Base-by-base conservation (phyloP, 352 stramenopile genomes). In the Globisporangium rhizosaccharum region DNA sequence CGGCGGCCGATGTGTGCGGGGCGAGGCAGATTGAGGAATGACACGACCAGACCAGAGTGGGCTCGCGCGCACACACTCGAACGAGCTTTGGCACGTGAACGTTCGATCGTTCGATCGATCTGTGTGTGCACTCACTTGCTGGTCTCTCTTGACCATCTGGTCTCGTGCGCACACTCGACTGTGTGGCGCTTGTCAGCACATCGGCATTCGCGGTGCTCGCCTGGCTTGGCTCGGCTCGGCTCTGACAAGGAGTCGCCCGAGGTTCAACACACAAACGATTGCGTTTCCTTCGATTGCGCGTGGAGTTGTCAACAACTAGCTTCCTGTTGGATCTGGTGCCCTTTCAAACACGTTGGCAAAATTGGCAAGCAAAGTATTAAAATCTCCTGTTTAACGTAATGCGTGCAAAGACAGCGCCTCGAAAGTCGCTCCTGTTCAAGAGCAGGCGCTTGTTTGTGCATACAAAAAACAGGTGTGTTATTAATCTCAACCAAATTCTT, bases 1-100 rank as follows among this genome's bases (percentile, higher is more conserved):
- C 10, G n/a, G 30, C 33, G 53, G 53, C 64, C 65, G 67, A 26
- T 45, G 37, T 44, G 37, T 14, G 57, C 11, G 46, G 17, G 46
- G 68, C 62, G 42, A 57, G 56, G 59, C 51, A 52, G 68, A 69
- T 75, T 71, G 59, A 52, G 50, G 52, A 65, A 60, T 65, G 59
- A 65, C 28, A 39, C 18, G 15, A 39, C 20, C 28, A 23, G 30
- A 58, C 30, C 30, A 25, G n/a, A 25, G n/a, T 47, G 44, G 1
- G 15, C 39, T 39, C 51, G 1, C 41, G 23, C 30, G n/a, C 9
- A 3, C 9, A 41, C 41, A 51, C 2, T 28, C 4, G 30, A 9
- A 6, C 46, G 33, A 10, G 12, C n/a, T 14, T 26, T 28, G 23
- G 6, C 45, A 12, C 7, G n/a, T 28, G n/a, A 12, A 44, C 37